Base-by-base conservation (phyloP, 208 protist genomes). In the Crithidia bombi region DNA sequence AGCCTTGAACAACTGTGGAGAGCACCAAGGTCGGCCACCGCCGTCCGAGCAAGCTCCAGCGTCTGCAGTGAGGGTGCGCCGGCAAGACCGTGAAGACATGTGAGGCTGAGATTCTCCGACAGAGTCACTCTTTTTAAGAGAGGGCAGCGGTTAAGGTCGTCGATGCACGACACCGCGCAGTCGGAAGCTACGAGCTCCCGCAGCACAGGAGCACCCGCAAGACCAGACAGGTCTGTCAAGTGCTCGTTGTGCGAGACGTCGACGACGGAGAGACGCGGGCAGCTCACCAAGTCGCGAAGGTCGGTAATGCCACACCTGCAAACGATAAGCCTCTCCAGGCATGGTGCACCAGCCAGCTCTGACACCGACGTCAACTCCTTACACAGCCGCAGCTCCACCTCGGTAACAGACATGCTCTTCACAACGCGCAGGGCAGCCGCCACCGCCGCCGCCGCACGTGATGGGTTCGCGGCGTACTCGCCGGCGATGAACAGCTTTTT, bases 381-480 rank as follows among this genome's bases (percentile, higher is more conserved):
- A 10, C 28, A 65, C 1, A 1, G 46, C 0, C 41, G 28, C 46
- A 65, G 15, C 7, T 52, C 46, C 46, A 65, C 25, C 59, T 38
- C 59, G 12, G 41, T 12, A 12, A 65, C 9, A 0, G 46, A 32
- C 44, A 55, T 25, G 44, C 44, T 23, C 10, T 35, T 17, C 19
- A 55, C 44, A 5, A 32, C 21, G n/a, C 59, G 59, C 9, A 65
- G 21, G 5, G 59, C 59, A 21, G 9, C 46, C 21, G 32, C 12
- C 32, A 49, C 33, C 1, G 44, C 59, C 2, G 26, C 46, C 1
- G 44, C 41, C 17, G 59, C 28, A 4, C 32, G 15, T 0, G 6
- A 14, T 3, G 44, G 59, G 39, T 65, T 32, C 19, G 32, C 46
- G 25, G 59, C 59, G 21, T 44, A 65, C 59, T 65, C 59, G 1